These are phyloP conservation scores for Aquilaria malaccensis DNA, from an alignment of 345 rosid genomes.

Conservation along the genomic window DNA sequence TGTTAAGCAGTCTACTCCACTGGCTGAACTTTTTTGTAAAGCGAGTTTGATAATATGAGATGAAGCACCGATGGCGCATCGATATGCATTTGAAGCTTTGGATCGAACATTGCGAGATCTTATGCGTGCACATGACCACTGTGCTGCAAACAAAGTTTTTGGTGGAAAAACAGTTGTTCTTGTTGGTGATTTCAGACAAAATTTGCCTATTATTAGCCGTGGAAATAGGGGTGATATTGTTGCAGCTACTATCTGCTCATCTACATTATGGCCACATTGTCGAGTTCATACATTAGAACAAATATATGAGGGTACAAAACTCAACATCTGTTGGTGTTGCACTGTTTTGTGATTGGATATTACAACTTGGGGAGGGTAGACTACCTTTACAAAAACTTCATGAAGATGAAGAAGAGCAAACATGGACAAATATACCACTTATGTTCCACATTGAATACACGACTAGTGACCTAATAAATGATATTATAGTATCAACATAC, in stretches of 20 bases:
- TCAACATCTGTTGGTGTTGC: too few species aligned
- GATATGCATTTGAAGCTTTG: too few species aligned
- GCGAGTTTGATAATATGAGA: constrained; percentile 6
- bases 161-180: background rate
- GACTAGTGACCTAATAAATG: background rate
- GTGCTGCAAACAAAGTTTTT: background rate
- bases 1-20: background rate
- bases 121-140: background rate
- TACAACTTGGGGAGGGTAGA: too few species aligned
- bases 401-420: background rate
- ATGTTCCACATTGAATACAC: background rate
- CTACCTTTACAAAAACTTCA: too few species aligned
- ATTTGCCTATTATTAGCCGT: too few species aligned
- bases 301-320: too few species aligned
- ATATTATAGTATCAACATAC: background rate
- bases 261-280: too few species aligned
- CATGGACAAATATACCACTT: background rate
- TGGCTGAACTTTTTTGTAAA: background rate
- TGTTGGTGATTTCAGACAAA: too few species aligned
- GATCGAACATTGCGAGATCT: background rate
- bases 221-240: too few species aligned
- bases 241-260: too few species aligned
- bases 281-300: too few species aligned
- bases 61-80: constrained; percentile 1
- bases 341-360: too few species aligned